Percentiles rank a stretch among this genome's conserved stretches.
These are phyloP conservation scores for Trichoderma atrobrunneum DNA, from an alignment of 2,329 filamentous ascomycete species.

Conservation along the genomic window DNA sequence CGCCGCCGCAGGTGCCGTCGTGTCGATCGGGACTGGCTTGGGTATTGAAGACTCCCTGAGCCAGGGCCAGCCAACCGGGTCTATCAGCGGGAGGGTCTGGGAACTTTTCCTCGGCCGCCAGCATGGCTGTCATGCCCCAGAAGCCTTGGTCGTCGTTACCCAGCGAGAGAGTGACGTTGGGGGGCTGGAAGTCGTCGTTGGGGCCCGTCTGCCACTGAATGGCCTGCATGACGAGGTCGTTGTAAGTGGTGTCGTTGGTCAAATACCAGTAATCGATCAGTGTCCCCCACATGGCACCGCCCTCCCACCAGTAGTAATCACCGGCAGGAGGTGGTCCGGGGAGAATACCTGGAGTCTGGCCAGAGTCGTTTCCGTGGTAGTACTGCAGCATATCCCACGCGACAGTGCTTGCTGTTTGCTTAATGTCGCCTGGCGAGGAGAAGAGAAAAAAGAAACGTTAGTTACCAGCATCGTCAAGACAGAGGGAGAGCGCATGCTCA, in stretches of 20 bases:
- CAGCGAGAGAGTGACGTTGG: constrained; percentile 49
- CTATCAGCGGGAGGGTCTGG: constrained; percentile 50
- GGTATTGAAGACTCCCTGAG: constrained; percentile 62
- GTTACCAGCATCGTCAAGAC: not conserved
- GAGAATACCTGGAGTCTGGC: constrained; percentile 46
- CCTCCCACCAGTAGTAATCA: constrained; percentile 66
- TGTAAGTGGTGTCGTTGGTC: constrained; percentile 59
- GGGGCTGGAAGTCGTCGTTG: constrained; percentile 54
- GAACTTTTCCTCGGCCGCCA: constrained; percentile 57
- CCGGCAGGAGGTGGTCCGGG: constrained; percentile 46
- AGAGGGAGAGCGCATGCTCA: not conserved
- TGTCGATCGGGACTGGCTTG: constrained; percentile 57
- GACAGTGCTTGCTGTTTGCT: constrained; percentile 37
- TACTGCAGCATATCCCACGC: constrained; percentile 47
- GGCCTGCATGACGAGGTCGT: constrained; percentile 49
- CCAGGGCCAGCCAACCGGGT: constrained; percentile 56
- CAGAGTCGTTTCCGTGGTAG: constrained; percentile 46
- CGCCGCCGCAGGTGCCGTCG: constrained; percentile 52
- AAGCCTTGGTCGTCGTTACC: constrained; percentile 67
- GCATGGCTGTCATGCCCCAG: constrained; percentile 64
- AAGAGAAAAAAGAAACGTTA: not conserved
- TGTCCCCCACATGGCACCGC: constrained; percentile 59
- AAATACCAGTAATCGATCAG: constrained; percentile 64
- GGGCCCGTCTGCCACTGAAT: constrained; percentile 54
- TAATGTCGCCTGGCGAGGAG: constrained; percentile 35